Conservation (phyloP, 768 basidiomycete species). For the Wakefieldia striispora region DNA sequence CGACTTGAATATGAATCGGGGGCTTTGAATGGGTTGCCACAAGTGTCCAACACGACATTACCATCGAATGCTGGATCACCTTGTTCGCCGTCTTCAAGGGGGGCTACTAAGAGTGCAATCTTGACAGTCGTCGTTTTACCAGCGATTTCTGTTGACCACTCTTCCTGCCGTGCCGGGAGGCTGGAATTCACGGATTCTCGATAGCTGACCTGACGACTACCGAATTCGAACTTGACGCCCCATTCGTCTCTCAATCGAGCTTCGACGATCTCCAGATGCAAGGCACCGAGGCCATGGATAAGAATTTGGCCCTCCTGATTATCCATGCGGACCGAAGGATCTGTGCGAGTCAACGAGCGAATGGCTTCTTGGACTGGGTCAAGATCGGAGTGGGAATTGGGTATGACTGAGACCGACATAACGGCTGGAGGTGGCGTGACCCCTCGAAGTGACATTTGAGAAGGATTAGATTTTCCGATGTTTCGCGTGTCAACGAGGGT, state of each 20-base stretch:
- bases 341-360: conserved; percentile 71
- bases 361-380: conserved; percentile 77
- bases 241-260: conserved; percentile 79
- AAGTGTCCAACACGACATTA: conserved; percentile 63
- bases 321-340: conserved; percentile 84
- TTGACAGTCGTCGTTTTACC: conserved; percentile 53
- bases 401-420: conserved; percentile 80
- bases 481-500: conserved; percentile 63
- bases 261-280: conserved; percentile 89
- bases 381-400: conserved; percentile 75
- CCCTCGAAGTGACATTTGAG: conserved; percentile 48
- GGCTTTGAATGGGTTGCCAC: conserved; percentile 49
- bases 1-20: conserved; percentile 47
- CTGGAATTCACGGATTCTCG: conserved; percentile 51
- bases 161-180: conserved; percentile 32
- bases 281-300: conserved; percentile 78
- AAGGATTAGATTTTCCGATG: conserved; percentile 32
- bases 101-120: conserved; percentile 54
- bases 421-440: conserved; percentile 80
- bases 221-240: conserved; percentile 74
- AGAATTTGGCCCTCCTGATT: conserved; percentile 80
- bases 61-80: conserved; percentile 75
- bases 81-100: conserved; percentile 51
- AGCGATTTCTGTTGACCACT: conserved; percentile 62
- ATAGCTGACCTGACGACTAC: conserved; percentile 75